Conservation (phyloP, 352 stramenopile genomes). For the Globisporangium lucens region DNA sequence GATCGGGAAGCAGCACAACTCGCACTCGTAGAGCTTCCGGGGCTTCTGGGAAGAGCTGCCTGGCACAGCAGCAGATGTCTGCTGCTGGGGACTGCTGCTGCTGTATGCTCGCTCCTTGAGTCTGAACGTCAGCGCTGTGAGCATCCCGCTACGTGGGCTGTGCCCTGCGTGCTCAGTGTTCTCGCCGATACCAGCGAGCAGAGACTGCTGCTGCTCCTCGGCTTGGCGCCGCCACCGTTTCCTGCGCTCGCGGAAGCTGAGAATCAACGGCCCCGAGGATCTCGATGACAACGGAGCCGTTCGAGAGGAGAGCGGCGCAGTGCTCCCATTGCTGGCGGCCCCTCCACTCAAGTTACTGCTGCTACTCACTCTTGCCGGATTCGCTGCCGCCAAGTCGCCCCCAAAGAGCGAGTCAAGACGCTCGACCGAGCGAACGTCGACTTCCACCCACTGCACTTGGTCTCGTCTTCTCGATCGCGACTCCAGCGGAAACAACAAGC, state of each 20-base stretch:
- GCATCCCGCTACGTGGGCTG: neutral
- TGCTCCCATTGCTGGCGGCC: neutral
- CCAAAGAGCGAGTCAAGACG: slow-evolving; percentile 34
- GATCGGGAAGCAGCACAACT: slow-evolving; percentile 39
- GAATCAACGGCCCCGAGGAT: slow-evolving; percentile 2
- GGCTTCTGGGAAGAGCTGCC: neutral
- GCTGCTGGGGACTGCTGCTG: neutral
- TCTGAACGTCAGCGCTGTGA: slow-evolving; percentile 6
- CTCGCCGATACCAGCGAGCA: slow-evolving; percentile 9
- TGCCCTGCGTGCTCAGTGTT: neutral
- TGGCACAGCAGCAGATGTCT: neutral
- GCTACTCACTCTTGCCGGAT: neutral
- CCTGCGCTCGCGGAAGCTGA: slow-evolving; percentile 18
- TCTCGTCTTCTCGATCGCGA: slow-evolving; percentile 18
- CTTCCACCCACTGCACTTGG: slow-evolving; percentile 32
- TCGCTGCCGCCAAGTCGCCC: neutral
- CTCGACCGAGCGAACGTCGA: slow-evolving; percentile 27
- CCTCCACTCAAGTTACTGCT: neutral
- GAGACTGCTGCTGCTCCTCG: slow-evolving; percentile 1
- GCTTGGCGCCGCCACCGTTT: slow-evolving; percentile 8
- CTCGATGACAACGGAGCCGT: slow-evolving; percentile 1
- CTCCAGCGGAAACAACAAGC: slow-evolving; percentile 36
- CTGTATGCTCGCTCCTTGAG: slow-evolving; percentile 16
- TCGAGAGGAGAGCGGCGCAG: slow-evolving; percentile 6
- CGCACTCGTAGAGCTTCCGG: slow-evolving; percentile 43